A percentile compares a stretch with the other conserved stretches of the same genome.
These are phyloP conservation scores for Sporothrix dimorphospora DNA, from an alignment of 2,329 filamentous ascomycete species.

Conservation along the genomic window DNA sequence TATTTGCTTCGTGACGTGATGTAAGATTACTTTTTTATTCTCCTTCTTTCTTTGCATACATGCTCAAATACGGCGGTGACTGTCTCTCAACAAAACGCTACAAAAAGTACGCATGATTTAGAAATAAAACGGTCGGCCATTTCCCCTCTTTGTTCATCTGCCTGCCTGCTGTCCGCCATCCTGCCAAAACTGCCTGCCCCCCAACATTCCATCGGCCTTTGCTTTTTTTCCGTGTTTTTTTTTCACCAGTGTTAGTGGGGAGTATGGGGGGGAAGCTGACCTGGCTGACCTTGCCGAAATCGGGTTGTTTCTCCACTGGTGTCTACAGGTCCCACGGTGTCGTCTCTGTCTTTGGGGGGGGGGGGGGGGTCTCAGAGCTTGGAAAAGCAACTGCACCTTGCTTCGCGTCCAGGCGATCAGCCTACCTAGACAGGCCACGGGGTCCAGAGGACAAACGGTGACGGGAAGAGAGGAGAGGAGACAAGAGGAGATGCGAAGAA, in stretches of 20 bases:
- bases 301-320: constrained; percentile 17
- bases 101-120: background rate
- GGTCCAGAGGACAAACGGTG: background rate
- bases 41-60: background rate
- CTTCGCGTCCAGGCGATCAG: background rate
- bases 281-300: constrained; percentile 25
- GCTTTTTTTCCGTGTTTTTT: background rate
- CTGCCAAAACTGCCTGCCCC: constrained; percentile 1
- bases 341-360: too few relatives aligned
- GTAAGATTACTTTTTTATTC: background rate
- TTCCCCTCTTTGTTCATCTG: constrained; percentile 12
- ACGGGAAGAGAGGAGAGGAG: background rate
- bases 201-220: constrained; percentile 5
- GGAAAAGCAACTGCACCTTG: background rate
- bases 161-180: background rate
- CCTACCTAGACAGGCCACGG: background rate
- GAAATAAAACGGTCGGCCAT: background rate
- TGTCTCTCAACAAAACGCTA: background rate
- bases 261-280: constrained; percentile 10
- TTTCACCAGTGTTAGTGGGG: constrained; percentile 19
- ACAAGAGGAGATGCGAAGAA: background rate
- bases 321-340: background rate
- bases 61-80: background rate
- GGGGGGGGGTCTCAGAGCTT: background rate
- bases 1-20: background rate